Conservation (phyloP, 2,329 filamentous ascomycete genomes). For the Hymenoscyphus linearis region DNA sequence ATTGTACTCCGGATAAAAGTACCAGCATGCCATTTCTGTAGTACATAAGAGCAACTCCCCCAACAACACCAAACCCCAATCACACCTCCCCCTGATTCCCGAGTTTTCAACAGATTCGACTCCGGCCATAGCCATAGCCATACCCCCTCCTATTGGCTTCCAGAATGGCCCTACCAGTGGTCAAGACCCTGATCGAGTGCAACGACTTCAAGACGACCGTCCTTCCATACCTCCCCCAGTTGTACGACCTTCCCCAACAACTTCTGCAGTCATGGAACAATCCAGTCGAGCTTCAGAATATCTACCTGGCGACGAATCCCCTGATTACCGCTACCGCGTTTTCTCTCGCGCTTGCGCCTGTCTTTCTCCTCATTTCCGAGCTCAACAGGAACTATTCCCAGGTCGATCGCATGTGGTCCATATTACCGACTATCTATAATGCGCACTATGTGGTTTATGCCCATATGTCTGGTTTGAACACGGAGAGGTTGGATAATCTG, state of each 20-base stretch:
- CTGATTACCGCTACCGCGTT: conserved; percentile 69
- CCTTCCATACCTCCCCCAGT: conserved; percentile 65
- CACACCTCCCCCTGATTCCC: not conserved
- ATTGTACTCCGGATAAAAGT: too few relatives aligned
- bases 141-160: not conserved
- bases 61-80: not conserved
- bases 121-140: not conserved
- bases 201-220: conserved; percentile 71
- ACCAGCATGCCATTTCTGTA: too few relatives aligned
- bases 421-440: conserved; percentile 83
- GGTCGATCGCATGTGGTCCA: conserved; percentile 86
- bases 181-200: conserved; percentile 68
- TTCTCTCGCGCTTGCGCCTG: conserved; percentile 61
- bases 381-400: conserved; percentile 95
- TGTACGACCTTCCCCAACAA: conserved; percentile 63
- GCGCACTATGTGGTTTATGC: conserved; percentile 82
- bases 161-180: conserved; percentile 65
- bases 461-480: conserved; percentile 64
- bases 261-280: conserved; percentile 55
- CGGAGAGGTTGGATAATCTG: conserved; percentile 66
- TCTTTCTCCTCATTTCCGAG: conserved; percentile 75
- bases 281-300: conserved; percentile 55
- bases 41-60: too few relatives aligned
- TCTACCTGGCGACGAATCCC: conserved; percentile 85
- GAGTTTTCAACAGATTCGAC: not conserved